Evolutionary conservation across 768 basidiomycete genomes (phyloP).

Genomic region (Trametes elegans): DNA sequence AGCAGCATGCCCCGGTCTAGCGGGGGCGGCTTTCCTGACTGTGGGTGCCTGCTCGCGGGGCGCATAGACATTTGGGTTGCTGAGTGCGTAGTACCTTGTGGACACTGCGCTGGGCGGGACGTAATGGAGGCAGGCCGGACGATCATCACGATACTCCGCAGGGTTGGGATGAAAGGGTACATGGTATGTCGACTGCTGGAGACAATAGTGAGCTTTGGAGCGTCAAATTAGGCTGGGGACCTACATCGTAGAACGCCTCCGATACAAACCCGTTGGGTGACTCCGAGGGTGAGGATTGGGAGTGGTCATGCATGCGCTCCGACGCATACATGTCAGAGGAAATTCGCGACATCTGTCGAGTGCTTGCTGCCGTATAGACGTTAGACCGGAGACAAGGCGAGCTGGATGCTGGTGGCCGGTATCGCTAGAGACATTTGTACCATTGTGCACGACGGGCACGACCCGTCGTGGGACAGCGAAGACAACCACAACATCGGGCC

Average conservation of each 20-base stretch:
- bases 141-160: background rate
- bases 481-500: background rate
- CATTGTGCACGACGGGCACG: background rate
- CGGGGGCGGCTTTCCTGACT: background rate
- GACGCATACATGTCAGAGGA: too few species aligned
- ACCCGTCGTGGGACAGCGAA: constrained; percentile 4
- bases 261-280: too few species aligned
- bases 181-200: background rate
- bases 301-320: too few species aligned
- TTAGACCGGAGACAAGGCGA: background rate
- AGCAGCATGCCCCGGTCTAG: background rate
- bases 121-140: background rate
- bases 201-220: background rate
- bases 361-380: too few species aligned
- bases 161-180: background rate
- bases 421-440: background rate
- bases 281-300: too few species aligned
- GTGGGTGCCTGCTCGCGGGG: background rate
- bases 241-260: background rate
- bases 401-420: background rate
- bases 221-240: background rate
- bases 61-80: constrained; percentile 9
- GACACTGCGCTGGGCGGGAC: constrained; percentile 11
- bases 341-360: too few species aligned
- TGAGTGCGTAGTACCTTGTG: constrained; percentile 11